Evolutionary conservation across 2,329 filamentous ascomycete genomes (phyloP).

Genomic region (Davidsoniella neocaledoniae): DNA sequence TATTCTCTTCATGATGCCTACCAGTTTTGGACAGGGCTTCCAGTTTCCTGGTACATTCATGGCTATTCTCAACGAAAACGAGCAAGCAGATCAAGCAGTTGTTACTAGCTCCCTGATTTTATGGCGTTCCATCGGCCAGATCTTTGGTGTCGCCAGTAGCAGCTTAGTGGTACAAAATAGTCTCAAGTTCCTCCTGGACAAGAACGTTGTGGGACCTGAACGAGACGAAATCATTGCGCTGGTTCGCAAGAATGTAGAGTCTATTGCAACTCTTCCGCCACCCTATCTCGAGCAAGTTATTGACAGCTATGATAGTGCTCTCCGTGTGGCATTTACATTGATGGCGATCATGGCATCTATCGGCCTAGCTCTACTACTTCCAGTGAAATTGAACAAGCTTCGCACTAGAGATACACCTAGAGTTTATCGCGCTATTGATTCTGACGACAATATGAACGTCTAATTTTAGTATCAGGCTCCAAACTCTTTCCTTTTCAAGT

Average conservation of each 20-base stretch:
- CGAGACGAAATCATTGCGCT: conserved; percentile 37
- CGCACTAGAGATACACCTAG: too few relatives aligned
- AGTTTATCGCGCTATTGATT: too few relatives aligned
- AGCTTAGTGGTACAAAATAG: conserved; percentile 60
- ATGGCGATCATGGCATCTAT: too few relatives aligned
- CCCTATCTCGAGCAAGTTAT: conserved; percentile 38
- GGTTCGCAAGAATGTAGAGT: conserved; percentile 38
- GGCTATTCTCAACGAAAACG: conserved; percentile 40
- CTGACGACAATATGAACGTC: too few relatives aligned
- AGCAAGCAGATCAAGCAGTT: conserved; percentile 47
- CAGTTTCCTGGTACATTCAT: conserved; percentile 49
- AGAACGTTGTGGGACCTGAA: conserved; percentile 39
- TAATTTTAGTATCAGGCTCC: too few relatives aligned
- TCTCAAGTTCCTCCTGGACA: conserved; percentile 40
- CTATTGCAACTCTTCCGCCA: conserved; percentile 28
- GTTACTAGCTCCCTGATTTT: conserved; percentile 54
- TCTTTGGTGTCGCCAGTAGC: conserved; percentile 56
- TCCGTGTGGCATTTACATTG: conserved; percentile 16
- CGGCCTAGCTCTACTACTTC: too few relatives aligned
- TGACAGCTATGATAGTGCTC: conserved; percentile 33
- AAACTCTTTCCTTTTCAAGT: too few relatives aligned
- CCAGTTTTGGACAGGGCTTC: conserved; percentile 43
- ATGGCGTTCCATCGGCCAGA: conserved; percentile 54
- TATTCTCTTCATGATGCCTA: conserved; percentile 38
- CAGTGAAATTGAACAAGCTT: too few relatives aligned